Conservation (phyloP, 2,329 filamentous ascomycete genomes). For the Xylaria sp. region DNA sequence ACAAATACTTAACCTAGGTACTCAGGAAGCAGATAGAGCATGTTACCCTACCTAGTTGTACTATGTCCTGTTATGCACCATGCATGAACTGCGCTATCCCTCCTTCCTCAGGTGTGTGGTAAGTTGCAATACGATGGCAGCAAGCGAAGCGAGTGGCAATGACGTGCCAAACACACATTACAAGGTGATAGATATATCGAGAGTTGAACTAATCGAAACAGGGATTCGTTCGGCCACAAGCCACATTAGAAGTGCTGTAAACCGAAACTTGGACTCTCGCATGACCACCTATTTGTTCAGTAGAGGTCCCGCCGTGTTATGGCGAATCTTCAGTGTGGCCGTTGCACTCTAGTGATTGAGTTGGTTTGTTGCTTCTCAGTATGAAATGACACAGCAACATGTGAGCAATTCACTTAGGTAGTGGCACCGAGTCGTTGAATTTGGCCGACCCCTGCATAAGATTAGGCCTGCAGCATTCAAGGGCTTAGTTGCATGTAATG, state of each 20-base stretch:
- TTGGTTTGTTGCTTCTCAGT: not conserved
- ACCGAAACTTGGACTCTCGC: too few relatives aligned
- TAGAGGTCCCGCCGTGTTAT: too few relatives aligned
- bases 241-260: not conserved
- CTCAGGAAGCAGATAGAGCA: not conserved
- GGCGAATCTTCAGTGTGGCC: too few relatives aligned
- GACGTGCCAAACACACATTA: conserved; percentile 18
- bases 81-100: conserved; percentile 11
- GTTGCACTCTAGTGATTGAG: too few relatives aligned
- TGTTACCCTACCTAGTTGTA: too few relatives aligned
- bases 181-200: not conserved
- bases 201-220: conserved; percentile 14
- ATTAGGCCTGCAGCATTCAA: not conserved
- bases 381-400: too few relatives aligned
- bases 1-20: conserved; percentile 1
- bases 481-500: not conserved
- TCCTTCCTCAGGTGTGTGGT: conserved; percentile 9
- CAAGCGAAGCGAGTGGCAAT: conserved; percentile 13
- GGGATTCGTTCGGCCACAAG: not conserved
- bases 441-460: not conserved
- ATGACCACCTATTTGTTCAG: too few relatives aligned
- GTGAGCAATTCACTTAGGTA: too few relatives aligned
- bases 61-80: conserved; percentile 8
- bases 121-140: conserved; percentile 11
- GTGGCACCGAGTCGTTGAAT: not conserved